Percentiles rank a stretch among this genome's conserved stretches.
Evolutionary conservation across 768 basidiomycete genomes (phyloP).

Genomic region (Termitomyces titanicus): DNA sequence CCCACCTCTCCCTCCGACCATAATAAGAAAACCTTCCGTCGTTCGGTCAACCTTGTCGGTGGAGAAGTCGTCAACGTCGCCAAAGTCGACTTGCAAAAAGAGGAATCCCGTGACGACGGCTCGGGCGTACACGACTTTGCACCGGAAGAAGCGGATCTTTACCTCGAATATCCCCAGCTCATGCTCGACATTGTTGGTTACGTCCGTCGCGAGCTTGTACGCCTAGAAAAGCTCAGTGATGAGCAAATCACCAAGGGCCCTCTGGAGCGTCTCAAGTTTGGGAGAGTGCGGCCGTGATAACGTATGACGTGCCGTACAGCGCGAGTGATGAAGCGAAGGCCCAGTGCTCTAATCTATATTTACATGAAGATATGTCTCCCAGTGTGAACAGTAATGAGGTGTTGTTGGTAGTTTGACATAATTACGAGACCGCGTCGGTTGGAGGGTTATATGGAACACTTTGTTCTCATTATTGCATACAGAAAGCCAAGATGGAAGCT

Average conservation of each 20-base stretch:
- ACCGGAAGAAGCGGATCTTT: conserved; percentile 56
- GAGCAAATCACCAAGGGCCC: conserved; percentile 37
- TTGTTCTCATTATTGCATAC: too few relatives aligned
- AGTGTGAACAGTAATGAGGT: too few relatives aligned
- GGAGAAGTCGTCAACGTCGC: conserved; percentile 58
- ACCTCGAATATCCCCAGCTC: conserved; percentile 69
- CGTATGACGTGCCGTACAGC: too few relatives aligned
- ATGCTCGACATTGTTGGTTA: conserved; percentile 72
- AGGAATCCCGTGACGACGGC: conserved; percentile 60
- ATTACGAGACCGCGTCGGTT: too few relatives aligned
- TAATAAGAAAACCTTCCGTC: conserved; percentile 39
- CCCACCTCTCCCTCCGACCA: conserved; percentile 6
- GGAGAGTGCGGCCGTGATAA: conserved; percentile 19
- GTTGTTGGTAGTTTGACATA: too few relatives aligned
- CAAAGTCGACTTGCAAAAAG: conserved; percentile 53
- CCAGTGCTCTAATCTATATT: too few relatives aligned
- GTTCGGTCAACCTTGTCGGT: conserved; percentile 69
- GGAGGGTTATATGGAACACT: too few relatives aligned
- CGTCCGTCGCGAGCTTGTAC: conserved; percentile 63
- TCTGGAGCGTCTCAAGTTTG: conserved; percentile 37
- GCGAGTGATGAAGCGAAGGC: too few relatives aligned
- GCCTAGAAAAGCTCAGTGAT: conserved; percentile 56
- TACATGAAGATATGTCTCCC: background rate
- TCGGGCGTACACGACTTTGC: conserved; percentile 73
- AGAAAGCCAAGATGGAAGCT: too few relatives aligned